phyloP scores from a whole-genome alignment of 805 yeast genomes.

The Saccharomycopsis lassenensis region DNA sequence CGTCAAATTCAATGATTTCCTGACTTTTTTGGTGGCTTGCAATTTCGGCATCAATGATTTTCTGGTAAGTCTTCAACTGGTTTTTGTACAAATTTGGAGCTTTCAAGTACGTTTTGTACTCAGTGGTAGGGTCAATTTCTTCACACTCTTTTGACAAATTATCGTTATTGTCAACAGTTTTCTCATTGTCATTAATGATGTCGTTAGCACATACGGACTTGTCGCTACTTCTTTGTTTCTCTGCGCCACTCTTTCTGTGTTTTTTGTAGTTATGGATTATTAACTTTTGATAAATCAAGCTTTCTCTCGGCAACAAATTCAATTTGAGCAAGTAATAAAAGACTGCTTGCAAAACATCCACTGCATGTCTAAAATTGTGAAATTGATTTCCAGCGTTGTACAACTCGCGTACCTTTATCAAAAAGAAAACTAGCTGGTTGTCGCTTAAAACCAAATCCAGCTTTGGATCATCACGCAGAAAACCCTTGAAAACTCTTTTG shows the following conservation, averaged over 20 bases:
- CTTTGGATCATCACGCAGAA: slow-evolving; percentile 18
- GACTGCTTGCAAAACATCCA: slow-evolving; percentile 89
- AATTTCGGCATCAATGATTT: slow-evolving; percentile 3
- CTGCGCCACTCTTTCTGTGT: not conserved
- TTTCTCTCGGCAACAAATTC: slow-evolving; percentile 20
- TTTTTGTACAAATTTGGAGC: slow-evolving; percentile 13
- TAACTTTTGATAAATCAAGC: slow-evolving; percentile 12
- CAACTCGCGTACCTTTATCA: slow-evolving; percentile 61
- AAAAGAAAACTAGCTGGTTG: slow-evolving; percentile 44
- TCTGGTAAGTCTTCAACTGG: slow-evolving; percentile 12
- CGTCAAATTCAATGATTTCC: no score
- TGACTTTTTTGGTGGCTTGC: not conserved
- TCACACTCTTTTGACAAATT: slow-evolving; percentile 10
- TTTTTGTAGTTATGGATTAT: slow-evolving; percentile 8
- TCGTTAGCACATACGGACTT: not conserved
- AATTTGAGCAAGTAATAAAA: slow-evolving; percentile 42
- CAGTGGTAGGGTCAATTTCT: slow-evolving; percentile 16
- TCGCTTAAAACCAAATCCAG: slow-evolving; percentile 23
- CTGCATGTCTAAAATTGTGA: slow-evolving; percentile 93
- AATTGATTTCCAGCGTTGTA: slow-evolving; percentile 82
- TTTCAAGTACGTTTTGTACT: slow-evolving; percentile 11
- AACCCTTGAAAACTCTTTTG: slow-evolving; percentile 28
- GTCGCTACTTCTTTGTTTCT: no score
- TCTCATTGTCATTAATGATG: slow-evolving; percentile 11
- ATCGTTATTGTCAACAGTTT: slow-evolving; percentile 19